Evolutionary conservation across 768 basidiomycete species (phyloP).

Genomic region (Pleurotus giganteus): DNA sequence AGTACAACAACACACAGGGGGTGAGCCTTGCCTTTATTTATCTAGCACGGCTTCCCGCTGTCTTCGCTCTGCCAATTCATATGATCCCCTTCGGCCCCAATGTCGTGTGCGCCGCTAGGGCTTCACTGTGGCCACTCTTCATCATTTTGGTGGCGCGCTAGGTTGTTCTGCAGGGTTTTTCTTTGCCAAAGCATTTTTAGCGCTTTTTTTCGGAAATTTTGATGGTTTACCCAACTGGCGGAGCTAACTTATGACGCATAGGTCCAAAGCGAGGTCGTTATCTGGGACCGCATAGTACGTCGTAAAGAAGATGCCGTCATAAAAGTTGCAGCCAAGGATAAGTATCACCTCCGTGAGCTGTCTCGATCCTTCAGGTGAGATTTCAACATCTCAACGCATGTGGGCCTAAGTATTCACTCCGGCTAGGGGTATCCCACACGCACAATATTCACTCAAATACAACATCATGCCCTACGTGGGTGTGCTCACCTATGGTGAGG

Average conservation of each 20-base stretch:
- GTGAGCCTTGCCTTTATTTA: constrained; percentile 41
- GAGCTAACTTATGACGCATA: constrained; percentile 21
- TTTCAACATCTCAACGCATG: neutral
- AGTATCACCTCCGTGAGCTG: constrained; percentile 80
- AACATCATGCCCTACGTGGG: constrained; percentile 93
- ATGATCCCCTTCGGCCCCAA: neutral
- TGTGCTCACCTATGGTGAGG: constrained; percentile 74
- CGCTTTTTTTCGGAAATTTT: constrained; percentile 9
- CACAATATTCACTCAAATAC: constrained; percentile 77
- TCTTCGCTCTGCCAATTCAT: constrained; percentile 3
- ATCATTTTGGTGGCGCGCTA: constrained; percentile 8
- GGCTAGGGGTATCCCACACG: constrained; percentile 60
- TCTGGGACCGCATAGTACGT: constrained; percentile 93
- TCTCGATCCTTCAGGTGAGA: constrained; percentile 72
- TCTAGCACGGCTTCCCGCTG: neutral
- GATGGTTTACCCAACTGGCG: neutral
- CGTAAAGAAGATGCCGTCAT: constrained; percentile 73
- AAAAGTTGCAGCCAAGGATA: constrained; percentile 67
- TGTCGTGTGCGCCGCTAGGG: neutral
- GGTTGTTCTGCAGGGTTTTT: neutral
- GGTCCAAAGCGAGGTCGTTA: constrained; percentile 75
- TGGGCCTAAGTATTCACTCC: constrained; percentile 6
- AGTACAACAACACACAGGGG: constrained; percentile 60
- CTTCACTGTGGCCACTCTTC: neutral
- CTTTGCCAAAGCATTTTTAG: constrained; percentile 3